A percentile compares a stretch with the other conserved stretches of the same genome.
These are phyloP conservation scores for Fraxinus paxiana DNA, from an alignment of 305 asterid genomes.

Conservation along the genomic window DNA sequence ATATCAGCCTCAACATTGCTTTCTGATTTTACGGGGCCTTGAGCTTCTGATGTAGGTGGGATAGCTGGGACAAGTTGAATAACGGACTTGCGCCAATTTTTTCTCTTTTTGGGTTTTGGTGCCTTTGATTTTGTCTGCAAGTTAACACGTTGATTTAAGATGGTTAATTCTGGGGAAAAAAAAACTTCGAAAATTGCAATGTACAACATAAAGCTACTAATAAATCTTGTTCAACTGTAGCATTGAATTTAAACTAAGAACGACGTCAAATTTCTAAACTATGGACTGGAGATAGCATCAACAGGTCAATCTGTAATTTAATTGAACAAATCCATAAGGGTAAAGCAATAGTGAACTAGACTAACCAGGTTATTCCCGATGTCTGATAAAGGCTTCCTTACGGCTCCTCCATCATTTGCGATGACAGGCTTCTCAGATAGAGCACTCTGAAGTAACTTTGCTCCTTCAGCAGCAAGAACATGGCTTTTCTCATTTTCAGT, in stretches of 20 bases:
- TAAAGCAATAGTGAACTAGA: background rate
- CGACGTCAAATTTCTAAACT: too few relatives aligned
- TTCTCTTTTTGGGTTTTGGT: slow-evolving; percentile 59
- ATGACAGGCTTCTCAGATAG: slow-evolving; percentile 52
- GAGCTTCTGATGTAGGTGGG: slow-evolving; percentile 37
- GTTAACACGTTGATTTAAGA: background rate
- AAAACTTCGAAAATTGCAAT: background rate
- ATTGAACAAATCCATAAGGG: background rate
- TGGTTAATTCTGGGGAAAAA: background rate
- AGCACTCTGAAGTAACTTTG: slow-evolving; percentile 75
- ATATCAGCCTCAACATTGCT: slow-evolving; percentile 37
- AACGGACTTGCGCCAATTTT: slow-evolving; percentile 70
- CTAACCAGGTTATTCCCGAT: slow-evolving; percentile 80
- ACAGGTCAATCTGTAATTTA: too few relatives aligned
- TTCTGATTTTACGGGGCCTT: slow-evolving; percentile 40
- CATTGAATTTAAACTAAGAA: too few relatives aligned
- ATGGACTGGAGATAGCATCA: too few relatives aligned
- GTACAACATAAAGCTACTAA: background rate
- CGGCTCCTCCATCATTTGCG: slow-evolving; percentile 33
- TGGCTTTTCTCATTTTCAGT: slow-evolving; percentile 43
- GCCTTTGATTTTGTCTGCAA: slow-evolving; percentile 49
- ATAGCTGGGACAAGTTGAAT: slow-evolving; percentile 83
- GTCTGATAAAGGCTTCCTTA: slow-evolving; percentile 80
- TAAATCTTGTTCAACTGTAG: background rate
- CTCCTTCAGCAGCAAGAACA: slow-evolving; percentile 74